phyloP scores from a whole-genome alignment of 495 filamentous ascomycete species.

The Jackrogersella minutella region DNA sequence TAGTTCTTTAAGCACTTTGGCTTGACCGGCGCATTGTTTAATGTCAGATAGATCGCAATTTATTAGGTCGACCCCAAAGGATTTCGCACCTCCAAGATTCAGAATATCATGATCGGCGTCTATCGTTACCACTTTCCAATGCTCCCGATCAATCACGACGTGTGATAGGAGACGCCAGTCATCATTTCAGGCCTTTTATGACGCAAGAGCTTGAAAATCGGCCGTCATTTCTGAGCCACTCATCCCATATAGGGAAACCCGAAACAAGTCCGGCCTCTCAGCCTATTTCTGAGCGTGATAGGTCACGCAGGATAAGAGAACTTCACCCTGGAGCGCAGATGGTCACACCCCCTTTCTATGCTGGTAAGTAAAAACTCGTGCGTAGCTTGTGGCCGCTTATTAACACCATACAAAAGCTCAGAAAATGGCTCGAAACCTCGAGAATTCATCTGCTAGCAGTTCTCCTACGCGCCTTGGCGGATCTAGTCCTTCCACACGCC shows the following conservation, averaged over 20 bases:
- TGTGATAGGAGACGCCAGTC: slow-evolving; percentile 40
- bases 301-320: slow-evolving; percentile 35
- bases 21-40: not conserved
- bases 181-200: slow-evolving; percentile 34
- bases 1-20: too few relatives aligned
- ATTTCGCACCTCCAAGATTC: not conserved
- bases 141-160: slow-evolving; percentile 27
- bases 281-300: slow-evolving; percentile 5
- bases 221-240: slow-evolving; percentile 21
- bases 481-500: slow-evolving; percentile 53
- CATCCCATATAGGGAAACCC: not conserved
- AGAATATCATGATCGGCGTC: slow-evolving; percentile 20
- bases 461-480: slow-evolving; percentile 42
- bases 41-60: slow-evolving; percentile 21
- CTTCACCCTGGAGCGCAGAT: slow-evolving; percentile 42
- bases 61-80: slow-evolving; percentile 19
- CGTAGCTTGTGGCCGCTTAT: not conserved
- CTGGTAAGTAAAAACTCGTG: slow-evolving; percentile 37
- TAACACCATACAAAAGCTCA: slow-evolving; percentile 32
- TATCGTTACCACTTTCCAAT: slow-evolving; percentile 28
- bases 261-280: slow-evolving; percentile 22
- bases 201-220: slow-evolving; percentile 2
- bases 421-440: slow-evolving; percentile 22
- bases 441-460: slow-evolving; percentile 38
- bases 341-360: slow-evolving; percentile 43